Evolutionary conservation across 2,329 filamentous ascomycete species (phyloP), one percentile per base, ranked within the genome.

Genomic region (Fusarium protoensiforme): DNA sequence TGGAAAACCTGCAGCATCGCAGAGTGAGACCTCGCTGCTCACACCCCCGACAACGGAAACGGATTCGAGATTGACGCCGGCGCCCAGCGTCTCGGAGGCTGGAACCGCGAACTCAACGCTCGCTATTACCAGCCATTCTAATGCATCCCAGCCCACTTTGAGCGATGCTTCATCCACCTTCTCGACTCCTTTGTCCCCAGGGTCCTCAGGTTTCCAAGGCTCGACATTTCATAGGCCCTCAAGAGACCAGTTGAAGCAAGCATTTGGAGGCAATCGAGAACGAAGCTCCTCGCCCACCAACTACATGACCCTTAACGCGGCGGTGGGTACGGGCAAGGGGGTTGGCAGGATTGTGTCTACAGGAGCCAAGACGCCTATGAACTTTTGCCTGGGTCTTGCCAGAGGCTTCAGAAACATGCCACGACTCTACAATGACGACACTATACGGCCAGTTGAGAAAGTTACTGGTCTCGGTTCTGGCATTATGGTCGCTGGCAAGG

Each of bases 371-470:
- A 92, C 92, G 2, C 95, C 95, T 0, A 92, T 96, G 87, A 94
- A 97, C 80, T 92, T 98, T 72, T 94, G 93, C 43, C 83, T 98
- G 46, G 93, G 93, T 1, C 83, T 98, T 39, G 93, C 95, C 0
- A 93, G 93, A 80, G 95, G 95, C 0, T 97, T 98, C 80, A 92
- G 96, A 79, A 98, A 98, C 76, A 92, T 93, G 7, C 95, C 95
- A 0, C 92, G 90, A 74, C 85, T 98, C 1, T 98, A 98, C 79
- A 93, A 95, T 46, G 95, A 97, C 77, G 91, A 94, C 2, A 95
- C 92, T 1, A 91, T 98, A 1, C 88, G 94, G 10, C 92, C 92
- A n/a, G 85, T 89, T 1, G 92, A 94, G 66, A 94, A 94, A 75
- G 93, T 98, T 6, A 95, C 93, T 0, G 92, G 92, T 60, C 84